Conservation (phyloP, 2,329 filamentous ascomycete species). For the Fusarium heterosporum region DNA sequence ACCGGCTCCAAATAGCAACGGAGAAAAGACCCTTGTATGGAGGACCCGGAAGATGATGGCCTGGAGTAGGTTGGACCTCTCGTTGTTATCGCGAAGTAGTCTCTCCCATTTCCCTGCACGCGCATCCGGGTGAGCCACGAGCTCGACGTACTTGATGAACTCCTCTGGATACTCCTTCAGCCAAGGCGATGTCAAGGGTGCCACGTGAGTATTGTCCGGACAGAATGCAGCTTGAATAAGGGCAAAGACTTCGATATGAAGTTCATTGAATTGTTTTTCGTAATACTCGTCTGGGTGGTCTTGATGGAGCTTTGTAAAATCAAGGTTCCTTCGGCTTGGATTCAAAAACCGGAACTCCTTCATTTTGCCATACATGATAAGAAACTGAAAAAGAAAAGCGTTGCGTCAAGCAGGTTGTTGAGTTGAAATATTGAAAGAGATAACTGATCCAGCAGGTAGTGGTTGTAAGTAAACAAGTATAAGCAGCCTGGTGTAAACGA, state of each 20-base stretch:
- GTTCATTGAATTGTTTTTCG: conserved; percentile 36
- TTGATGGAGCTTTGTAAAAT: conserved; percentile 24
- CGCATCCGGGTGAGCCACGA: conserved; percentile 47
- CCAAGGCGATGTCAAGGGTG: conserved; percentile 42
- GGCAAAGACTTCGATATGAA: conserved; percentile 42
- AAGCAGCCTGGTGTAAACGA: conserved; percentile 32
- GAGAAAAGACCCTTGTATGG: conserved; percentile 45
- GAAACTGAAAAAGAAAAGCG: not conserved
- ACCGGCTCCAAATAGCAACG: conserved; percentile 50
- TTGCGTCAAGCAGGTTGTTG: not conserved
- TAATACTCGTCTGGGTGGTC: conserved; percentile 40
- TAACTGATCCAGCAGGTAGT: conserved; percentile 1
- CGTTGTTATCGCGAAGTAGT: conserved; percentile 40
- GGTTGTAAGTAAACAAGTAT: conserved; percentile 7
- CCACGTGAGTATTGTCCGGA: not conserved
- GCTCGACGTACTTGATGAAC: conserved; percentile 44
- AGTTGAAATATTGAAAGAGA: not conserved
- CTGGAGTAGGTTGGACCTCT: conserved; percentile 45
- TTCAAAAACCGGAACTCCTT: conserved; percentile 26
- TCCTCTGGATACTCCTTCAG: conserved; percentile 30
- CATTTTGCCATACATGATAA: conserved; percentile 24
- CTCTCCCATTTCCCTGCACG: conserved; percentile 46
- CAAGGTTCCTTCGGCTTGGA: conserved; percentile 33
- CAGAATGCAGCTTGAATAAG: conserved; percentile 42
- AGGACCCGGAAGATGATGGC: conserved; percentile 49